A percentile compares a stretch with the other conserved stretches of the same genome.
Evolutionary conservation across 495 filamentous ascomycete genomes (phyloP).

Genomic region (Penicillium dipodomyicola): DNA sequence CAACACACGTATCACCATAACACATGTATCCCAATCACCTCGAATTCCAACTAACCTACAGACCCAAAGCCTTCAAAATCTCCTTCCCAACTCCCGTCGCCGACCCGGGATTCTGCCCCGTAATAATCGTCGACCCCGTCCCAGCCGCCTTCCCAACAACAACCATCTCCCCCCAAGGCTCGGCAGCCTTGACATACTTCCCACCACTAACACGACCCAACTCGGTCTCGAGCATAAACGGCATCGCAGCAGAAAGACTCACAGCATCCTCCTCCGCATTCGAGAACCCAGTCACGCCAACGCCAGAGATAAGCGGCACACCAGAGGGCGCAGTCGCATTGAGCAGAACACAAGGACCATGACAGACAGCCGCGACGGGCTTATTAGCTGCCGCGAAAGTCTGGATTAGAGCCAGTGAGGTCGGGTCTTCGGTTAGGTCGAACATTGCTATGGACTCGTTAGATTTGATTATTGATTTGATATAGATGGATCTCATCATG

Average conservation of each 20-base stretch:
- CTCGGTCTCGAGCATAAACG: constrained; percentile 63
- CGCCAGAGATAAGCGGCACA: constrained; percentile 51
- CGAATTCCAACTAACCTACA: constrained; percentile 4
- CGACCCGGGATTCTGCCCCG: constrained; percentile 72
- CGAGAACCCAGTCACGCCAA: constrained; percentile 63
- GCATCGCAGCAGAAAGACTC: constrained; percentile 50
- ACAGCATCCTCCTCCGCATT: constrained; percentile 64
- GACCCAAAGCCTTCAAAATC: constrained; percentile 39
- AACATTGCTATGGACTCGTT: constrained; percentile 56
- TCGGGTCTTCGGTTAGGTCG: constrained; percentile 54
- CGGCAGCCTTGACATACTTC: constrained; percentile 56
- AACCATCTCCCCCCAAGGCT: constrained; percentile 59
- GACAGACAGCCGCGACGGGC: constrained; percentile 65
- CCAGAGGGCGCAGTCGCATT: constrained; percentile 55
- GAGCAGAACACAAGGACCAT: constrained; percentile 61
- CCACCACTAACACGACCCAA: constrained; percentile 51
- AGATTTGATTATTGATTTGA: no score
- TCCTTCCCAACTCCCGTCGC: constrained; percentile 58
- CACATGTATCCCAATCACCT: no score
- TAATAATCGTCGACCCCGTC: constrained; percentile 56
- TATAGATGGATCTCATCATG: neutral
- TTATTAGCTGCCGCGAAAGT: constrained; percentile 62
- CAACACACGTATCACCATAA: neutral
- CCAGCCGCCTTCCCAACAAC: constrained; percentile 47
- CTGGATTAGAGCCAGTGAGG: constrained; percentile 54